A percentile compares a stretch with the other conserved stretches of the same genome.
These are phyloP conservation scores for Centrapalus pauciflorus DNA, from an alignment of 129 eudicot genomes.

Conservation along the genomic window DNA sequence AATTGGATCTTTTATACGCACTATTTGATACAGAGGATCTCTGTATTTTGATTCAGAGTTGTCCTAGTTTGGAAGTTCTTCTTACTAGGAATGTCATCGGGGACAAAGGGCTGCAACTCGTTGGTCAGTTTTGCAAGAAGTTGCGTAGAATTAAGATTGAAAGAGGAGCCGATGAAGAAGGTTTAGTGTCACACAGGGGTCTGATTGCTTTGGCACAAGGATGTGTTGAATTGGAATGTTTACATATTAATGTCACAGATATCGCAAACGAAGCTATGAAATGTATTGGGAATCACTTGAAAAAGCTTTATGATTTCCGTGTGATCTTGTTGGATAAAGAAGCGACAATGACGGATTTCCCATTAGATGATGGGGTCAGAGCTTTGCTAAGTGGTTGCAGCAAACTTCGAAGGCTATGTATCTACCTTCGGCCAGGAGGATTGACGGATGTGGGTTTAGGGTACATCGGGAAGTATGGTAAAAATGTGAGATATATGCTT, in stretches of 20 bases:
- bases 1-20: slow-evolving; percentile 66
- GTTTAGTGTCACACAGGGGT: slow-evolving; percentile 61
- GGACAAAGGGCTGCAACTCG: slow-evolving; percentile 49
- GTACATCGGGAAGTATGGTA: slow-evolving; percentile 55
- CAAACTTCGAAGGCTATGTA: slow-evolving; percentile 52
- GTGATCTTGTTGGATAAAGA: slow-evolving; percentile 63
- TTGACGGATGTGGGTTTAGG: slow-evolving; percentile 66
- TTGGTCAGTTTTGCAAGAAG: slow-evolving; percentile 39
- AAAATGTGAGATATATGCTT: slow-evolving; percentile 72
- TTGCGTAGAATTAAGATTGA: slow-evolving; percentile 55
- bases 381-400: slow-evolving; percentile 63
- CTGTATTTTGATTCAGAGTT: slow-evolving; percentile 36
- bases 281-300: slow-evolving; percentile 48
- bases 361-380: slow-evolving; percentile 75
- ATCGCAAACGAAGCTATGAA: slow-evolving; percentile 62
- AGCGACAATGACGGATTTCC: slow-evolving; percentile 58
- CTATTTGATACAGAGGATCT: slow-evolving; percentile 55
- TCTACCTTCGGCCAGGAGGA: slow-evolving; percentile 70
- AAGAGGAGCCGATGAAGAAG: slow-evolving; percentile 77
- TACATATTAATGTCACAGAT: slow-evolving; percentile 49
- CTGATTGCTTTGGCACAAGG: slow-evolving; percentile 54
- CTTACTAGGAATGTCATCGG: slow-evolving; percentile 53
- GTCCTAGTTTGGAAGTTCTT: slow-evolving; percentile 61
- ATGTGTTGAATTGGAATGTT: slow-evolving; percentile 45
- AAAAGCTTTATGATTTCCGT: slow-evolving; percentile 63